phyloP scores from a whole-genome alignment of 2,329 filamentous ascomycete species.

The Aaosphaeria pasadenensis region DNA sequence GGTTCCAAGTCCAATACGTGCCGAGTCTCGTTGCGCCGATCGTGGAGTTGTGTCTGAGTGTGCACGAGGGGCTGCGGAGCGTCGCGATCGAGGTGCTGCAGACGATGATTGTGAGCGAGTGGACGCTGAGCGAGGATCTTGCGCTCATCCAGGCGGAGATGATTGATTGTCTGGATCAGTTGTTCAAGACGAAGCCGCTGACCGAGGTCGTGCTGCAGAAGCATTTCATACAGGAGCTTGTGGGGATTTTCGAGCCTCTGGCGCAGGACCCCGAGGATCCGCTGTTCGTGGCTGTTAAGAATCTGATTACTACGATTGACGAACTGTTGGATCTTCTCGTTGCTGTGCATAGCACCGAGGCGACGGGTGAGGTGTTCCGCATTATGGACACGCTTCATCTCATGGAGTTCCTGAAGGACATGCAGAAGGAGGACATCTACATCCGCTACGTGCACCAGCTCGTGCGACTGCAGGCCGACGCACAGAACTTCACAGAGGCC shows the following conservation, averaged over 20 bases:
- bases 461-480: constrained; percentile 70
- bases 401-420: constrained; percentile 95
- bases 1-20: constrained; percentile 98
- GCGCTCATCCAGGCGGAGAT: constrained; percentile 92
- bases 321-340: constrained; percentile 89
- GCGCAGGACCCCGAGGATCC: constrained; percentile 65
- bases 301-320: constrained; percentile 80
- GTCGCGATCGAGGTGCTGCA: constrained; percentile 93
- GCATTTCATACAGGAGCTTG: constrained; percentile 81
- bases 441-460: constrained; percentile 94
- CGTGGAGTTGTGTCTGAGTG: constrained; percentile 89
- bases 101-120: constrained; percentile 98
- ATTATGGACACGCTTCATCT: constrained; percentile 85
- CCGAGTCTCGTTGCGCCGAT: constrained; percentile 87
- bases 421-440: constrained; percentile 97
- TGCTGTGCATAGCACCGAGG: constrained; percentile 78
- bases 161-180: constrained; percentile 85
- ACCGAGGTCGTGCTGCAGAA: constrained; percentile 90
- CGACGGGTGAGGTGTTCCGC: constrained; percentile 69
- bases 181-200: constrained; percentile 85
- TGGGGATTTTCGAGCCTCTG: constrained; percentile 74
- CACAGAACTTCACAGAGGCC: constrained; percentile 80
- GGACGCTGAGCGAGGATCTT: constrained; percentile 91
- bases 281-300: constrained; percentile 71
- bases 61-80: constrained; percentile 83